Conservation (phyloP, 768 basidiomycete species). For the Psilocybe sp. region DNA sequence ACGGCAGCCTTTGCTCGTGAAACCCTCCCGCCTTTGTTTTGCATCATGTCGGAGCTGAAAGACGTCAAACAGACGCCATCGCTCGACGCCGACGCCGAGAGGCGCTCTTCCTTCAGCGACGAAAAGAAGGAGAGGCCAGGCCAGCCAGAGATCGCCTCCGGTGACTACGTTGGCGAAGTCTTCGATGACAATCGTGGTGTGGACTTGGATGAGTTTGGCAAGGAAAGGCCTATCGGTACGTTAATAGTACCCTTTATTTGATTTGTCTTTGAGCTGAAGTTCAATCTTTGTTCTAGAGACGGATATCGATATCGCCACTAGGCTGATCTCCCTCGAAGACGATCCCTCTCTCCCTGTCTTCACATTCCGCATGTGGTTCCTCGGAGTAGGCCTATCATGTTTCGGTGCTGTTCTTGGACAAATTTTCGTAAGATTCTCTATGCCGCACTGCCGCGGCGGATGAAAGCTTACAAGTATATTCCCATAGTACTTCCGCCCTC, state of each 20-base stretch:
- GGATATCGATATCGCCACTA: slow-evolving; percentile 42
- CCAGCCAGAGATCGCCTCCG: slow-evolving; percentile 13
- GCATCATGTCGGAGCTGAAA: too few relatives aligned
- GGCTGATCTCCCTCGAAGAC: slow-evolving; percentile 51
- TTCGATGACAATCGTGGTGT: slow-evolving; percentile 31
- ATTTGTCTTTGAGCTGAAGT: neutral
- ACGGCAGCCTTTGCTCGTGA: too few relatives aligned
- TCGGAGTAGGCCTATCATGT: slow-evolving; percentile 51
- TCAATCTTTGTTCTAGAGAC: slow-evolving; percentile 28
- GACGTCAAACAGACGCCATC: too few relatives aligned
- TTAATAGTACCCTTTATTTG: neutral
- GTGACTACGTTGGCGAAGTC: slow-evolving; percentile 21
- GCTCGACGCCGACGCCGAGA: neutral
- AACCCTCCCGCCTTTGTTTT: too few relatives aligned
- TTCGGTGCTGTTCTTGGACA: slow-evolving; percentile 53
- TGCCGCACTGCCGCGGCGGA: slow-evolving; percentile 3
- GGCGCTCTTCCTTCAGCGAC: slow-evolving; percentile 15
- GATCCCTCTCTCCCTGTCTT: slow-evolving; percentile 46
- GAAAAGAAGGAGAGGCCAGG: slow-evolving; percentile 21
- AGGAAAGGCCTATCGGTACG: slow-evolving; percentile 48
- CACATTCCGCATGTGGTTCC: slow-evolving; percentile 57
- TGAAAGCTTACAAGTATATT: neutral
- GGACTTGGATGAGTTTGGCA: slow-evolving; percentile 44
- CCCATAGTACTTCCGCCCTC: slow-evolving; percentile 49
- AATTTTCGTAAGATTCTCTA: slow-evolving; percentile 36